A percentile compares a stretch with the other conserved stretches of the same genome.
Evolutionary conservation across 805 yeast species (phyloP).

Genomic region (Saccharomycodes ludwigii): DNA sequence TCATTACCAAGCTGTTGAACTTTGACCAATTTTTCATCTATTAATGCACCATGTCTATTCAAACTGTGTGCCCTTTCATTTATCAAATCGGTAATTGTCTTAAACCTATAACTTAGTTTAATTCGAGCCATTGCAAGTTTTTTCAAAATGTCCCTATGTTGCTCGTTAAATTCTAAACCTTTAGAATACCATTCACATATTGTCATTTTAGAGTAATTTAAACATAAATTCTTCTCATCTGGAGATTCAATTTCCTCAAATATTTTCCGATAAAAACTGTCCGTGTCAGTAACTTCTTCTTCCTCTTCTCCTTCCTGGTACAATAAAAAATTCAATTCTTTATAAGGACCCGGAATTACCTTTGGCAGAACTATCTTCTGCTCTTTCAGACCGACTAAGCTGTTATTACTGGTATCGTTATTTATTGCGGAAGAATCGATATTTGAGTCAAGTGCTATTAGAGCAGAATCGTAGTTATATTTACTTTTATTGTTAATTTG

Average conservation of each 20-base stretch:
- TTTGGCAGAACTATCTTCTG: too few relatives aligned
- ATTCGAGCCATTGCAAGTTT: constrained; percentile 27
- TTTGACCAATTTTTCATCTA: constrained; percentile 25
- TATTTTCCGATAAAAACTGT: constrained; percentile 9
- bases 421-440: too few relatives aligned
- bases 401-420: too few relatives aligned
- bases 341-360: constrained; percentile 7
- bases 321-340: too few relatives aligned
- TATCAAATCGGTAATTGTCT: constrained; percentile 26
- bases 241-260: constrained; percentile 13
- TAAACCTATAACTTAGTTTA: constrained; percentile 28
- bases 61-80: constrained; percentile 25
- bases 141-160: constrained; percentile 24
- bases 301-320: too few relatives aligned
- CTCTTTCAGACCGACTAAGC: too few relatives aligned
- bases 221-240: constrained; percentile 15
- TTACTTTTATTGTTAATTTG: too few relatives aligned
- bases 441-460: too few relatives aligned
- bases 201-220: constrained; percentile 14
- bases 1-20: constrained; percentile 33
- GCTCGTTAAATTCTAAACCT: constrained; percentile 23
- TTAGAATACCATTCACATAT: constrained; percentile 27
- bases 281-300: constrained; percentile 1
- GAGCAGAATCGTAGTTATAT: too few relatives aligned
- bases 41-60: constrained; percentile 19